Base-by-base conservation (phyloP, 345 rosid genomes). In the Clausena lansium region DNA sequence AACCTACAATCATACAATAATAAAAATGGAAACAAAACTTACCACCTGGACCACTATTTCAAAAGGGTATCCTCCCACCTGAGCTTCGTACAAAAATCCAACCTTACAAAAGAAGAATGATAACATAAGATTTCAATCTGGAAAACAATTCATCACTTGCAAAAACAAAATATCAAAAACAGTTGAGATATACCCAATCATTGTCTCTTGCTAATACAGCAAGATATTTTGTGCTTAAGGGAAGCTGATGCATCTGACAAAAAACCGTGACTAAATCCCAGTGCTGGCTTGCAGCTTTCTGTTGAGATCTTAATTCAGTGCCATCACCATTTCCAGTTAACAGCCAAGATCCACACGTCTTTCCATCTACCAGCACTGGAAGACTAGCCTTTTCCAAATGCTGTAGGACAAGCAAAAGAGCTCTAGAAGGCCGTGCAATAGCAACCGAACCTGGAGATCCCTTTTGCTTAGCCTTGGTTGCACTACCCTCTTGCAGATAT, bases 351-450 rank as follows among this genome's bases (percentile, higher is more conserved):
- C 99, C 99, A 83, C 98, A 90, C 65, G 99, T 91, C 84, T 88
- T 91, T 67, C 87, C 93, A 70, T 89, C 93, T 59, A 72, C 81
- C 80, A 82, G 70, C 60, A 65, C 80, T 41, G 97, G 97, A 82
- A 96, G 97, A 83, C 98, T 96, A 83, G 97, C 97, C 84, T 89
- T 93, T 81, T 96, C 99, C 87, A 96, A 89, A 82, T 94, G 95
- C 84, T 89, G 93, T 79, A 94, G 89, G 77, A 94, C 92, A 79
- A 93, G 93, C 82, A 87, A 81, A 67, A 89, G 81, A 71, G 93
- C 90, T 75, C 91, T 89, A 50, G 91, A 85, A 75, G 92, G 81
- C 76, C 76, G 86, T 76, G 78, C 75, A 76, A 81, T 67, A 79
- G 75, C 52, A 77, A 74, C 71, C 52, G 85, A 80, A 79, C 64